Base-by-base conservation (phyloP, 306 rosid genomes). In the Citrullus mucosospermus region DNA sequence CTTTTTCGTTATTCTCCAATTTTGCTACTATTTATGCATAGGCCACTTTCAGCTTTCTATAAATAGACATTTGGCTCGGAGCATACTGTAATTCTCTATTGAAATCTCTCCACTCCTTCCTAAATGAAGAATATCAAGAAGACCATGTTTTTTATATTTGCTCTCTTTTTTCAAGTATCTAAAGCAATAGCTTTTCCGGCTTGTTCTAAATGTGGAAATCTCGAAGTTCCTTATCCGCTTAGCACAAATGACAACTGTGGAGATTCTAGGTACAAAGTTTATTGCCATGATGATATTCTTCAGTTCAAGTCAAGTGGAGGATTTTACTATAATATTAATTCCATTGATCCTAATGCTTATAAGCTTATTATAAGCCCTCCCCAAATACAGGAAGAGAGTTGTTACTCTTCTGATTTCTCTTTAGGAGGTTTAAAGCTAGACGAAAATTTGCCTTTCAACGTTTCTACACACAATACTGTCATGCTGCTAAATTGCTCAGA, bases 221-320 rank as follows among this genome's bases (percentile, higher is more conserved):
- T 77, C 51, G 84, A 79, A 79, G 94, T 92, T 65, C 98, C 98
- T 63, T 89, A 81, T 81, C 97, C 98, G 22, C 90, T 94, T 0
- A 92, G 97, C 90, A 90, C 92, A 18, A 80, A 77, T 8, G 88
- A 81, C 2, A 54, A 74, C 38, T 94, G 96, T 36, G 98, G 98
- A 43, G 86, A 92, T 68, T 60, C 87, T 6, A 88, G 85, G 55
- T 92, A 94, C 85, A 87, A 51, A 84, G 15, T 94, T 54, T 82
- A 85, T 69, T 94, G 97, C 86, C 87, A 85, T 75, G 48, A 86
- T 57, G 86, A 78, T 38, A 78, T 25, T 55, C 88, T 94, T 65
- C 84, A 86, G 82, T 90, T 94, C 88, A 60, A 85, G 75, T 92
- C 98, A 78, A 86, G 86, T 6, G 50, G 68, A 80, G 90, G 89